Conservation (phyloP, 2,329 filamentous ascomycete species). For the Ceratocystis smalleyi region DNA sequence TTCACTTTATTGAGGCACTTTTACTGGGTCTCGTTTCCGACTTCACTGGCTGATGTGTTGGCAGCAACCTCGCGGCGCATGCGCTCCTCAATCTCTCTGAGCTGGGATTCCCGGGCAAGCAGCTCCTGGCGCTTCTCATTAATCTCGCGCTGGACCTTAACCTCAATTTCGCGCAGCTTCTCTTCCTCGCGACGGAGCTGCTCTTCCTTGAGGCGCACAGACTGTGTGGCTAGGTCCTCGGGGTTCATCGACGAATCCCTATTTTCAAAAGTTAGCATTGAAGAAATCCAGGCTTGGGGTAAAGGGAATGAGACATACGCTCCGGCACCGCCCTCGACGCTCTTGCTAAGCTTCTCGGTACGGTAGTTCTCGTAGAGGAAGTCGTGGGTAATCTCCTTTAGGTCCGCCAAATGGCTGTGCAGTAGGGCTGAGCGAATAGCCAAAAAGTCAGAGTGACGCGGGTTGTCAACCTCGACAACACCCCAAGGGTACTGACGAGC, state of each 20-base stretch:
- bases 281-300: constrained; percentile 22
- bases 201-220: constrained; percentile 97
- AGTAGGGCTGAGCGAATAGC: constrained; percentile 91
- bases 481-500: constrained; percentile 98
- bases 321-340: constrained; percentile 77
- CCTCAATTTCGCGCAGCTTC: constrained; percentile 97
- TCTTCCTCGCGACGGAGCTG: constrained; percentile 98
- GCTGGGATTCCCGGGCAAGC: constrained; percentile 89
- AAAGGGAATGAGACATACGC: constrained; percentile 47
- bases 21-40: constrained; percentile 33
- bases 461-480: constrained; percentile 97
- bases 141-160: constrained; percentile 99
- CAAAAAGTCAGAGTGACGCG: constrained; percentile 94
- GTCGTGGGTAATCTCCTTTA: constrained; percentile 99
- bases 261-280: constrained; percentile 13
- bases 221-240: constrained; percentile 91
- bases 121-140: constrained; percentile 99
- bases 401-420: constrained; percentile 91
- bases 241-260: constrained; percentile 90
- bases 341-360: constrained; percentile 99
- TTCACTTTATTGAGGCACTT: neutral
- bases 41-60: constrained; percentile 26
- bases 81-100: constrained; percentile 95
- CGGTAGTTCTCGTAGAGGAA: constrained; percentile 99
- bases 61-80: constrained; percentile 76